A percentile compares a stretch with the other conserved stretches of the same genome.
Evolutionary conservation across 441 rosid genomes (phyloP).

Genomic region (Syzygium malaccense): DNA sequence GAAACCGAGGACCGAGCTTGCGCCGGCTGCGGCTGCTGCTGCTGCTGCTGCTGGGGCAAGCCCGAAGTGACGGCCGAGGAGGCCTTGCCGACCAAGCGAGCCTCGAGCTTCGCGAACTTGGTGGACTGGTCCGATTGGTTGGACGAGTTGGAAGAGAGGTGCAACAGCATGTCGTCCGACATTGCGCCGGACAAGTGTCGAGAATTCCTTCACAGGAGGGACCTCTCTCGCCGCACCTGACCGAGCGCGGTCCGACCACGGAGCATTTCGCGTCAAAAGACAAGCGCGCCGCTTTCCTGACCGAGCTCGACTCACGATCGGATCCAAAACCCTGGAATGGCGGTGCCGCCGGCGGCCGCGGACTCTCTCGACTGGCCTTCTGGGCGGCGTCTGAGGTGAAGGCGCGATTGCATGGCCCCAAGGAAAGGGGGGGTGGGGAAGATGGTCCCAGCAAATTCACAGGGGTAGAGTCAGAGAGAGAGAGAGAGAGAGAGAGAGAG

Average conservation of each 20-base stretch:
- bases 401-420: background rate
- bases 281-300: background rate
- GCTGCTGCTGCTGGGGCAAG: constrained; percentile 20
- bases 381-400: background rate
- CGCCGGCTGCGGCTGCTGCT: constrained; percentile 16
- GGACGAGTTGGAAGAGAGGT: constrained; percentile 90
- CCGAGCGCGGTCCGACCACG: background rate
- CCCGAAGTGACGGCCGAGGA: constrained; percentile 22
- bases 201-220: background rate
- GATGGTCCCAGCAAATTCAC: background rate
- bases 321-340: background rate
- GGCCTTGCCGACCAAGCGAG: constrained; percentile 88
- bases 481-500: no score
- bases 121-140: constrained; percentile 95
- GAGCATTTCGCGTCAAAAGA: background rate
- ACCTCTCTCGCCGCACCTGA: background rate
- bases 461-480: background rate
- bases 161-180: constrained; percentile 88
- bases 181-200: background rate
- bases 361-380: background rate
- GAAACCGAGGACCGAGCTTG: constrained; percentile 51
- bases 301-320: background rate
- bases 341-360: background rate
- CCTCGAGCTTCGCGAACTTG: constrained; percentile 98
- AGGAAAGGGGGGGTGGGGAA: background rate